Base-by-base conservation (phyloP, 108 stramenopile genomes). In the Nitzschia inconspicua region DNA sequence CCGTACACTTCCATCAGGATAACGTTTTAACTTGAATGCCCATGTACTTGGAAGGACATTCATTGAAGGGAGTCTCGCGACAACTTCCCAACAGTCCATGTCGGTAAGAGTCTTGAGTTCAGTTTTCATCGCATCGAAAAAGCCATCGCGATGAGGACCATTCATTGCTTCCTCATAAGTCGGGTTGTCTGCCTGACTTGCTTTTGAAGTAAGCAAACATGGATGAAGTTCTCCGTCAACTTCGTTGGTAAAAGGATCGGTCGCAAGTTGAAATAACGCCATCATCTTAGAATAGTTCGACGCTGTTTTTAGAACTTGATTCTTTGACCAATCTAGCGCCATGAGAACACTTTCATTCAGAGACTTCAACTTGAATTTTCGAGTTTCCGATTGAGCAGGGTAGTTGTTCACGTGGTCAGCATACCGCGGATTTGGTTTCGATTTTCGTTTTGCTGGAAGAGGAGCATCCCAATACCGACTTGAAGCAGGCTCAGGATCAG, bases 111-210 rank as follows among this genome's bases (percentile, higher is more conserved):
- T 36, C 36, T 30, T 0, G 6, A 75, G 27, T 29, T 80, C 74
- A 6, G 16, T 60, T 20, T 28, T 10, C 30, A 54, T 60, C 0
- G 74, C 78, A 16, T 73, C 34, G 70, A 60, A 61, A 30, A 51
- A 75, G 6, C 66, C 44, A 3, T 72, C 71, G 10, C 57, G 27
- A 41, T 72, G 18, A 7, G 74, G 75, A 9, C 75, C 65, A 44
- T 66, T 75, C 60, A 72, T 75, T 0, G 78, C 78, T 43, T 60
- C 43, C 9, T 65, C 52, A 43, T 54, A 73, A 2, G 30, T 58
- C 4, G 77, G 77, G 46, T 72, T 69, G 23, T 78, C 77, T 49
- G 69, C 70, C 44, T 60, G 47, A 55, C 65, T 69, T 43, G 69
- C 41, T 44, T 62, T 69, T 11, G 74, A 67, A 8, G 56, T 57